phyloP scores from a whole-genome alignment of 169 alveolate genomes.

The Plasmodium cynomolgi region DNA sequence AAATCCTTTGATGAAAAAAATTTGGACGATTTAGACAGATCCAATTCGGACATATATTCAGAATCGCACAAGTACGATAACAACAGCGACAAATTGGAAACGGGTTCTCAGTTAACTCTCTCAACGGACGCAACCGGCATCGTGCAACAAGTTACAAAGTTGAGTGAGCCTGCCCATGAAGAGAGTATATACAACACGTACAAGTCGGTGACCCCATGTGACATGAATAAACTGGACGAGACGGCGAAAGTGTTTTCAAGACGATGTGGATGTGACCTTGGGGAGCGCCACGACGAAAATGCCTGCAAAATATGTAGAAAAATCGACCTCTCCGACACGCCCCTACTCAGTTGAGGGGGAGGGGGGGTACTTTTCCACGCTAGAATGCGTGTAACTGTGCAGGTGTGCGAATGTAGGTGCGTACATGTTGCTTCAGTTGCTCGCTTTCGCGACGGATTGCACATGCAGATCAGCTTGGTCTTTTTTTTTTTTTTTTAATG shows the following conservation, averaged over 20 bases:
- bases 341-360: conserved; percentile 76
- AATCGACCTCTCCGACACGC: conserved; percentile 84
- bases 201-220: conserved; percentile 81
- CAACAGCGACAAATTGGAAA: conserved; percentile 67
- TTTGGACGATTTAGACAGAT: conserved; percentile 60
- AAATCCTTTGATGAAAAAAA: conserved; percentile 63
- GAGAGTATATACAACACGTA: conserved; percentile 57
- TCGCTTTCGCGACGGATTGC: not conserved
- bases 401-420: not conserved
- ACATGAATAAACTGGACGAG: conserved; percentile 81
- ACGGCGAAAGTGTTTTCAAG: conserved; percentile 80
- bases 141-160: conserved; percentile 75
- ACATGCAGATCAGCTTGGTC: conserved; percentile 5
- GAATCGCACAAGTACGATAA: conserved; percentile 69
- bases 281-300: conserved; percentile 84
- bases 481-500: conserved; percentile 36
- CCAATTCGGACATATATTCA: conserved; percentile 66
- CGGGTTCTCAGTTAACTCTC: conserved; percentile 73
- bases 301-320: conserved; percentile 80
- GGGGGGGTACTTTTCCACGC: not conserved
- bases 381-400: not conserved
- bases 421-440: not conserved
- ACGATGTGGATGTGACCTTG: conserved; percentile 85
- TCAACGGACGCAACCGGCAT: conserved; percentile 75
- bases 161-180: conserved; percentile 75